Conservation (phyloP, 805 yeast species). For the Metahyphopichia silvanorum region DNA sequence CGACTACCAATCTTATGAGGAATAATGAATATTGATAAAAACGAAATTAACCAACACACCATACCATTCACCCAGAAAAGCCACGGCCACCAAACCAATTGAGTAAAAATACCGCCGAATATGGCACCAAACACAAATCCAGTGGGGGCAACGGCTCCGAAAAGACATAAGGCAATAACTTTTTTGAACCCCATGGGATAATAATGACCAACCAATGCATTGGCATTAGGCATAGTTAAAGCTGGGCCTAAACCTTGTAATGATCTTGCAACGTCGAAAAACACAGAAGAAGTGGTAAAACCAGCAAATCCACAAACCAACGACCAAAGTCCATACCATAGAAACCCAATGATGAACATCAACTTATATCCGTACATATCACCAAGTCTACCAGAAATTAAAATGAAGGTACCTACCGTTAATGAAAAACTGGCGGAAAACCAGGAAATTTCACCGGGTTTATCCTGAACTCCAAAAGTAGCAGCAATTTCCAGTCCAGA, state of each 20-base stretch:
- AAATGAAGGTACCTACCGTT: constrained; percentile 35
- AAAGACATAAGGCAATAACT: constrained; percentile 21
- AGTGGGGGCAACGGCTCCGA: constrained; percentile 34
- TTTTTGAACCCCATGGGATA: constrained; percentile 22
- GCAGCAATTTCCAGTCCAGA: constrained; percentile 14
- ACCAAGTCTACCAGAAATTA: constrained; percentile 31
- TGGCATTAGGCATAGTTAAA: constrained; percentile 30
- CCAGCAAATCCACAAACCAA: constrained; percentile 24
- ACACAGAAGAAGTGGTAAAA: constrained; percentile 17
- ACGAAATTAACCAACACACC: constrained; percentile 11
- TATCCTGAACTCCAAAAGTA: constrained; percentile 20
- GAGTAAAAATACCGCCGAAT: constrained; percentile 21
- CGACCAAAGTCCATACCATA: constrained; percentile 19
- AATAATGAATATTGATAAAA: constrained; percentile 19
- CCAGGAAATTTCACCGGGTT: constrained; percentile 32
- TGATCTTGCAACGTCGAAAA: constrained; percentile 28
- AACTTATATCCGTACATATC: constrained; percentile 33
- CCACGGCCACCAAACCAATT: constrained; percentile 35
- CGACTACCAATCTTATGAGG: constrained; percentile 23
- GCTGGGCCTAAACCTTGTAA: constrained; percentile 36
- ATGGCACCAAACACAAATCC: constrained; percentile 30
- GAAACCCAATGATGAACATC: constrained; percentile 22
- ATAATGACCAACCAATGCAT: constrained; percentile 28
- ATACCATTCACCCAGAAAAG: constrained; percentile 26
- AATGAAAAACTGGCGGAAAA: constrained; percentile 31